These are phyloP conservation scores for Suhomyces xylopsoci DNA, from an alignment of 805 yeast species.

Conservation along the genomic window DNA sequence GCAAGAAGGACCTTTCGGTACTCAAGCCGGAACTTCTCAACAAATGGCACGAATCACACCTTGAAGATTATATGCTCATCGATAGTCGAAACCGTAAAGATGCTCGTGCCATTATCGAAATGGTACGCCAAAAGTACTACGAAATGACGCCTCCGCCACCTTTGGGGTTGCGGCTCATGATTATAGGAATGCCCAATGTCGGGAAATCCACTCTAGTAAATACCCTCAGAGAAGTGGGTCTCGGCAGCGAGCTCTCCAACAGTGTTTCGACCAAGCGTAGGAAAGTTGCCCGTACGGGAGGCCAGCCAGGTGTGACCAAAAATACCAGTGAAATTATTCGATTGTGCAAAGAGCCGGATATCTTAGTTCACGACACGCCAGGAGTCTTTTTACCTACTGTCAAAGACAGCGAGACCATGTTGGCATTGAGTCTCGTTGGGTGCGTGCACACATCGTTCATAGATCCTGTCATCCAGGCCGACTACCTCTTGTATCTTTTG, in stretches of 20 bases:
- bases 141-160: constrained; percentile 71
- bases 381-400: constrained; percentile 86
- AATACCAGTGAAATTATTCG: constrained; percentile 72
- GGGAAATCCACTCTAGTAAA: constrained; percentile 91
- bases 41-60: constrained; percentile 29
- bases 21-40: constrained; percentile 34
- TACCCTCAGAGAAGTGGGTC: constrained; percentile 52
- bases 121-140: constrained; percentile 44
- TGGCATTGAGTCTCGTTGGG: constrained; percentile 69
- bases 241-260: constrained; percentile 18
- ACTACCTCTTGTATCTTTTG: constrained; percentile 70
- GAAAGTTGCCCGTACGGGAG: constrained; percentile 83
- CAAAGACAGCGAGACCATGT: constrained; percentile 63
- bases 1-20: constrained; percentile 66
- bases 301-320: constrained; percentile 87
- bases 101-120: constrained; percentile 47
- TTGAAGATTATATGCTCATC: constrained; percentile 44
- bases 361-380: constrained; percentile 83
- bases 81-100: constrained; percentile 56
- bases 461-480: constrained; percentile 85
- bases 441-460: constrained; percentile 66
- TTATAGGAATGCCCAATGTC: constrained; percentile 97
- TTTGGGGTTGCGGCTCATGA: constrained; percentile 69
- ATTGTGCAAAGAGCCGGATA: constrained; percentile 56
- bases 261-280: constrained; percentile 32